These are phyloP conservation scores for Fraxinus cuspidata DNA, from an alignment of 257 asterid species.

Conservation along the genomic window DNA sequence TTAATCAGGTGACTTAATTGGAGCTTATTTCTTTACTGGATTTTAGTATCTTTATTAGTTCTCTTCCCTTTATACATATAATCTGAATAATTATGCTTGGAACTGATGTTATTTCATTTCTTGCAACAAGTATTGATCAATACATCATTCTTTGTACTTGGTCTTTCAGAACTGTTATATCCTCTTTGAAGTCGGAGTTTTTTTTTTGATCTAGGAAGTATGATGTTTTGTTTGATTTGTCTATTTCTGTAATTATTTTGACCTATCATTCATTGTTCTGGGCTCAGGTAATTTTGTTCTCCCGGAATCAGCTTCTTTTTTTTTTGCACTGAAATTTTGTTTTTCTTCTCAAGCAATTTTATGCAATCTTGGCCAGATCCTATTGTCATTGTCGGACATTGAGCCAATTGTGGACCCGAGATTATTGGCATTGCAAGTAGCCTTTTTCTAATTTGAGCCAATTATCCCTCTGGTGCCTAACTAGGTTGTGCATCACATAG, in stretches of 20 bases:
- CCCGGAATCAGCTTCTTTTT: not conserved
- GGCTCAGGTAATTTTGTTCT: not conserved
- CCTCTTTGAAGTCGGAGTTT: not conserved
- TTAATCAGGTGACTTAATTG: slow-evolving; percentile 69
- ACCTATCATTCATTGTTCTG: not conserved
- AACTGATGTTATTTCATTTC: not conserved
- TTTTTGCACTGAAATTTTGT: not conserved
- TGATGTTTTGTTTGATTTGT: not conserved
- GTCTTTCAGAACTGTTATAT: slow-evolving; percentile 14
- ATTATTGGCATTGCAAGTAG: not conserved
- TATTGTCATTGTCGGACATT: not conserved
- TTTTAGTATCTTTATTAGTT: not conserved
- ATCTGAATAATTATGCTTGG: not conserved
- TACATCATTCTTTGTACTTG: not conserved
- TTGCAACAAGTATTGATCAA: not conserved
- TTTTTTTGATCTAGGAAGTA: not conserved
- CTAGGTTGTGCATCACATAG: not conserved
- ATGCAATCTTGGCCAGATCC: not conserved
- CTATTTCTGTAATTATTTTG: not conserved
- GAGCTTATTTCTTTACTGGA: not conserved
- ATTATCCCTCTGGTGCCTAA: not conserved
- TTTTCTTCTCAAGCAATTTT: not conserved
- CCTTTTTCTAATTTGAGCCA: not conserved
- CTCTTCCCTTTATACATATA: not conserved
- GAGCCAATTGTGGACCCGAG: not conserved